A percentile compares a stretch with the other conserved stretches of the same genome.
phyloP scores from a whole-genome alignment of 257 asterid genomes.

The Thymus mandschuricus region DNA sequence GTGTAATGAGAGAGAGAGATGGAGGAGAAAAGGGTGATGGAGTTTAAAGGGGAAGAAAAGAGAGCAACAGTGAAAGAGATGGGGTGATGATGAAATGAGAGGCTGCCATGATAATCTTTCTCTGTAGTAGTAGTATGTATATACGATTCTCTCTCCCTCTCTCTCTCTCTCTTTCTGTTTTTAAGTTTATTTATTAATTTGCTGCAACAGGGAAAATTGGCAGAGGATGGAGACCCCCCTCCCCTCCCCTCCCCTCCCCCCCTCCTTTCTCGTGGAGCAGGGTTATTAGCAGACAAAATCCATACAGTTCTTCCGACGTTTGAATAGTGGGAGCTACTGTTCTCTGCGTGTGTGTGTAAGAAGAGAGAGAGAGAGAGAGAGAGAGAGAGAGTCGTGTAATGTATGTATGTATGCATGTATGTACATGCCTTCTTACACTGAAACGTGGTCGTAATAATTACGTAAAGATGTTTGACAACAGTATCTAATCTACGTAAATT shows the following conservation, averaged over 20 bases:
- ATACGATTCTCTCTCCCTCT: not conserved
- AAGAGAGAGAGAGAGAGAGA: too few relatives aligned
- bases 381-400: not conserved
- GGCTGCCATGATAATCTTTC: constrained; percentile 40
- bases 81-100: constrained; percentile 53
- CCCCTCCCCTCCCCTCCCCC: too few relatives aligned
- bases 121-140: constrained; percentile 2
- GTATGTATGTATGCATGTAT: constrained; percentile 19
- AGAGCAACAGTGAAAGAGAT: constrained; percentile 44
- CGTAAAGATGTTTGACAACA: constrained; percentile 30
- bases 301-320: constrained; percentile 44
- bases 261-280: constrained; percentile 30
- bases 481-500: constrained; percentile 15
- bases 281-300: constrained; percentile 38
- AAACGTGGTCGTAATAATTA: constrained; percentile 26
- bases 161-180: not conserved
- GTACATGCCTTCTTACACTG: constrained; percentile 23
- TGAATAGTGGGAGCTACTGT: constrained; percentile 39
- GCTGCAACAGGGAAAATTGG: constrained; percentile 23
- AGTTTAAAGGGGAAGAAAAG: constrained; percentile 33
- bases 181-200: not conserved
- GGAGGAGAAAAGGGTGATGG: constrained; percentile 29
- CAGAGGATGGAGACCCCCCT: constrained; percentile 29
- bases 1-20: constrained; percentile 16
- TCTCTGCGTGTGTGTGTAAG: not conserved